Base-by-base conservation (phyloP, 176 grass and related monocot species). In the Aegilops umbellulata region DNA sequence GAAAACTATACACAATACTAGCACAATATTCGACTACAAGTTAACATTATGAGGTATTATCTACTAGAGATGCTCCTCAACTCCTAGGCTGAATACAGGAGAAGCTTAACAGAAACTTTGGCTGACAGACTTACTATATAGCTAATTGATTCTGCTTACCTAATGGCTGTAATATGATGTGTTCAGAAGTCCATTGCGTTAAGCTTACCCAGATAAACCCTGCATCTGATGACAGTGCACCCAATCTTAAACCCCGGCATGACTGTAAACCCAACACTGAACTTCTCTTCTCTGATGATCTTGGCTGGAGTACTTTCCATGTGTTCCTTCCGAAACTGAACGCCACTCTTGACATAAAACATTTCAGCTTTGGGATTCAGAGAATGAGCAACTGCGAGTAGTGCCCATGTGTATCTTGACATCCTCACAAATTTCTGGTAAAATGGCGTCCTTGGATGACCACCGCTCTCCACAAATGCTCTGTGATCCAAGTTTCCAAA, bases 371-470 rank as follows among this genome's bases (percentile, higher is more conserved):
- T 92, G 10, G 95, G 95, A 74, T 90, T 92, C 41, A 90, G 81
- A 38, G 82, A 66, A 77, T 76, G 83, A 10, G 89, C 83, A 83
- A 88, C 79, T 4, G 91, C 85, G 26, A 88, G 86, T 70, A 93
- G 46, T 49, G 88, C 91, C 95, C 95, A 98, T 41, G 92, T 81
- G 81, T 83, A 86, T 85, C 86, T 88, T 29, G 93, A 86, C 95
- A 95, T 98, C 26, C 44, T 66, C 25, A 87, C 83, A 87, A 98
- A 98, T 17, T 76, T 65, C 60, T 83, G 67, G 65, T 98, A 95
- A 80, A 98, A 94, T 16, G 88, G 90, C 58, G 95, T 98, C 86
- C 89, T 98, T n/a, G 95, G 95, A 85, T 98, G 93, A 2, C 93
- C 80, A 0, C 91, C 93, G 8, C 38, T 79, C 81, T 85, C 26